Evolutionary conservation across 108 stramenopile species (phyloP).

Genomic region (Cylindrotheca closterium): DNA sequence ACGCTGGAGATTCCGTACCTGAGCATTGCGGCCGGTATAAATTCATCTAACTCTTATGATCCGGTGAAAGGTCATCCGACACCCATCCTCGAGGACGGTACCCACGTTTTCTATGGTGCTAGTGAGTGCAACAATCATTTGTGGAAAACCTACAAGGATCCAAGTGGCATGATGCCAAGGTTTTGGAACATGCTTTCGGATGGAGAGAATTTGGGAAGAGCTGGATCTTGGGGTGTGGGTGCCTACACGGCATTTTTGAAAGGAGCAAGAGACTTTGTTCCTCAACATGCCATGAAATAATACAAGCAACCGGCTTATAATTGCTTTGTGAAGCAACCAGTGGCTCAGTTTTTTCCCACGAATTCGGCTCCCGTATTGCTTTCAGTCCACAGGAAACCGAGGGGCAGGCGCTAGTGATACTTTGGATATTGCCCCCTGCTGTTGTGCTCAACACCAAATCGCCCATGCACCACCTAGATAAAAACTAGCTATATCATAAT

Average conservation of each 20-base stretch:
- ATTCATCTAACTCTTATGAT: neutral
- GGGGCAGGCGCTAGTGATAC: too few species aligned
- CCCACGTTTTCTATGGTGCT: slow-evolving; percentile 4
- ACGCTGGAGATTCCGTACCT: slow-evolving; percentile 22
- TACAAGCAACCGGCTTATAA: too few species aligned
- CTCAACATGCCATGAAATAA: slow-evolving; percentile 10
- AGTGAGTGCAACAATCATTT: slow-evolving; percentile 8
- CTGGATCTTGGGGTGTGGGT: slow-evolving; percentile 2
- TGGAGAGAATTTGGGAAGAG: neutral
- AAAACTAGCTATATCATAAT: too few species aligned
- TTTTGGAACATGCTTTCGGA: slow-evolving; percentile 12
- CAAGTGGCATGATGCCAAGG: too few species aligned
- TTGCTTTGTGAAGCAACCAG: too few species aligned
- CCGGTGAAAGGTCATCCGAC: neutral
- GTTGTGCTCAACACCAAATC: too few species aligned
- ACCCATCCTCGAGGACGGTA: neutral
- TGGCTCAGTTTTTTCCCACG: too few species aligned
- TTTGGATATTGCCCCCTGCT: too few species aligned
- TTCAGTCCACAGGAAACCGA: too few species aligned
- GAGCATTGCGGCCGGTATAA: slow-evolving; percentile 16
- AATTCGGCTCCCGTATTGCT: too few species aligned
- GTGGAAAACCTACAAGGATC: slow-evolving; percentile 6
- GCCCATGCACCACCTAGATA: too few species aligned
- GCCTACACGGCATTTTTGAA: slow-evolving; percentile 23
- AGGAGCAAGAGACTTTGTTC: slow-evolving; percentile 21